A percentile compares a stretch with the other conserved stretches of the same genome.
phyloP scores from a whole-genome alignment of 352 stramenopile species.

The Pythium brachiatum region DNA sequence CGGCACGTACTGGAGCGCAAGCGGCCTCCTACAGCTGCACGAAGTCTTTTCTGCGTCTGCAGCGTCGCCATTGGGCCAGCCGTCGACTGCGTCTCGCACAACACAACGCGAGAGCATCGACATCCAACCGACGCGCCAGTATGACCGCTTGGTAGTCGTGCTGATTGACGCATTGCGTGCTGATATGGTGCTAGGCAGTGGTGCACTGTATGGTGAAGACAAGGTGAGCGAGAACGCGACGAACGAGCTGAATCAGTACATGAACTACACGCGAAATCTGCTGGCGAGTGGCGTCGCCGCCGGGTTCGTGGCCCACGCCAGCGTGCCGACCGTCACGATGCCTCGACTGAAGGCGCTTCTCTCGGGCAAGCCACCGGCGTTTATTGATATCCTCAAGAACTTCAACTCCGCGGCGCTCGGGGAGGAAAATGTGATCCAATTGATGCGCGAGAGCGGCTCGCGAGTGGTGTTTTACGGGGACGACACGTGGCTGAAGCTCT shows the following conservation, averaged over 20 bases:
- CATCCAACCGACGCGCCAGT: slow-evolving; percentile 27
- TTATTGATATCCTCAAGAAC: slow-evolving; percentile 91
- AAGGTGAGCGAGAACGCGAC: not conserved
- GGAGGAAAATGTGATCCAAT: slow-evolving; percentile 69
- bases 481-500: slow-evolving; percentile 90
- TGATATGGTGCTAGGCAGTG: slow-evolving; percentile 83
- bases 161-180: slow-evolving; percentile 85
- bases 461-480: slow-evolving; percentile 87
- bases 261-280: slow-evolving; percentile 61
- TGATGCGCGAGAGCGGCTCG: slow-evolving; percentile 43
- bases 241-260: slow-evolving; percentile 58
- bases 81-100: not conserved
- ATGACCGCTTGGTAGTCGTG: slow-evolving; percentile 82
- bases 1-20: slow-evolving; percentile 27
- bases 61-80: not conserved
- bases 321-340: slow-evolving; percentile 88
- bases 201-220: slow-evolving; percentile 35
- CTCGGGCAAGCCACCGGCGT: slow-evolving; percentile 79
- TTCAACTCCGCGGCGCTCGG: slow-evolving; percentile 84
- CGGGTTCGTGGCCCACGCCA: slow-evolving; percentile 76
- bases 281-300: slow-evolving; percentile 48
- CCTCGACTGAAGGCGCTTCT: slow-evolving; percentile 84
- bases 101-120: not conserved
- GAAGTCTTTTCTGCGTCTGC: slow-evolving; percentile 24
- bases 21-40: slow-evolving; percentile 28